Evolutionary conservation across 371 early-diverging fungal genomes (phyloP).

Genomic region (Sporodiniella umbellata): DNA sequence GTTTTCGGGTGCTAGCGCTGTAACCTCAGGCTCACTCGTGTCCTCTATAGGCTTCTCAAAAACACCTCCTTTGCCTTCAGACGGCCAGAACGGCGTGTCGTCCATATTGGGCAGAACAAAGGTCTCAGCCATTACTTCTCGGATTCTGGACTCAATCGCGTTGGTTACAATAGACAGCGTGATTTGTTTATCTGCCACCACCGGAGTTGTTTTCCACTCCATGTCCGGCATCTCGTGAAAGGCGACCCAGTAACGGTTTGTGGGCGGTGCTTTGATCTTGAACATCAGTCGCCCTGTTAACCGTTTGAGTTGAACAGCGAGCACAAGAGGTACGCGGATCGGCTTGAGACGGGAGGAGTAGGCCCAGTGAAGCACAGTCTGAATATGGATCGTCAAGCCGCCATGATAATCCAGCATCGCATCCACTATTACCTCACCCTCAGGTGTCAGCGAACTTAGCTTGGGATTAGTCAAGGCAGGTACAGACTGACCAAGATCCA

Average conservation of each 20-base stretch:
- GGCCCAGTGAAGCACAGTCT: constrained; percentile 51
- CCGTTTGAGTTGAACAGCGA: constrained; percentile 66
- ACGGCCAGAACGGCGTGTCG: constrained; percentile 69
- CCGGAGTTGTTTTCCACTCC: constrained; percentile 77
- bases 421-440: constrained; percentile 73
- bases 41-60: background rate
- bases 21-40: too few species aligned
- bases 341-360: constrained; percentile 57
- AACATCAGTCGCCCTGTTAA: constrained; percentile 74
- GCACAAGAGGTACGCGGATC: constrained; percentile 70
- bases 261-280: constrained; percentile 79
- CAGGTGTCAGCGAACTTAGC: constrained; percentile 58
- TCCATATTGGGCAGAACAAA: constrained; percentile 93
- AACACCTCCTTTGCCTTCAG: constrained; percentile 33
- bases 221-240: constrained; percentile 81
- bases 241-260: constrained; percentile 87
- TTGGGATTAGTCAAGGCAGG: constrained; percentile 77
- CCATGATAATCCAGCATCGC: constrained; percentile 78
- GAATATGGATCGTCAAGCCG: constrained; percentile 68
- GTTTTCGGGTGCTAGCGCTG: too few species aligned
- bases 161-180: constrained; percentile 73
- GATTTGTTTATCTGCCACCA: constrained; percentile 82
- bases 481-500: constrained; percentile 74
- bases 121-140: constrained; percentile 75
- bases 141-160: constrained; percentile 81